phyloP scores from a whole-genome alignment of 2,329 filamentous ascomycete species.

The Diaporthe helianthi region DNA sequence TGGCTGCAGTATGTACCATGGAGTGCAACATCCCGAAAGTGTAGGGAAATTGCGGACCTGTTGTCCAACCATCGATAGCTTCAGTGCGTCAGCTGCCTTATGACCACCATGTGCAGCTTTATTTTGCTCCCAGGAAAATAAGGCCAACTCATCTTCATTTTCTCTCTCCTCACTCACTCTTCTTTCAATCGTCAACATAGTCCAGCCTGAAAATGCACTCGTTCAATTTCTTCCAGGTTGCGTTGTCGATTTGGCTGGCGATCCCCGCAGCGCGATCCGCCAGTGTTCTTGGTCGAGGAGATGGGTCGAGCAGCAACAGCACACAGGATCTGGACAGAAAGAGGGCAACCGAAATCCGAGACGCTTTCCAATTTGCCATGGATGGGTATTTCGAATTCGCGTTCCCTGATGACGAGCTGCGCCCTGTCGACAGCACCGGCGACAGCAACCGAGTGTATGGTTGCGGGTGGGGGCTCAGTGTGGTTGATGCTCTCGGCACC shows the following conservation, averaged over 20 bases:
- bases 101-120: neutral
- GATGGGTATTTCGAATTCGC: conserved; percentile 19
- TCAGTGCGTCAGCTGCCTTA: neutral
- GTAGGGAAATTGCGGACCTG: neutral
- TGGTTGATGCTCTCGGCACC: conserved; percentile 7
- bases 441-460: conserved; percentile 17
- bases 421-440: conserved; percentile 3
- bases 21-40: neutral
- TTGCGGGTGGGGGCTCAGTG: conserved; percentile 12
- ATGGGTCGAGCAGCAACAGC: neutral
- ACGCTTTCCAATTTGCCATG: conserved; percentile 20
- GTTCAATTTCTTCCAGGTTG: neutral
- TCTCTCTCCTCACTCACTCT: neutral
- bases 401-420: conserved; percentile 21
- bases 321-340: neutral
- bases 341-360: conserved; percentile 3
- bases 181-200: neutral
- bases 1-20: neutral
- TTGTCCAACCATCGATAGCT: neutral
- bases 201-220: neutral
- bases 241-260: neutral
- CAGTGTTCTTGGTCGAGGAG: neutral
- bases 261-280: neutral
- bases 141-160: neutral
- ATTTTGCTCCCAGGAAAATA: neutral